These are phyloP conservation scores for Malassezia slooffiae DNA, from an alignment of 1,284 basidiomycete species.

Conservation along the genomic window DNA sequence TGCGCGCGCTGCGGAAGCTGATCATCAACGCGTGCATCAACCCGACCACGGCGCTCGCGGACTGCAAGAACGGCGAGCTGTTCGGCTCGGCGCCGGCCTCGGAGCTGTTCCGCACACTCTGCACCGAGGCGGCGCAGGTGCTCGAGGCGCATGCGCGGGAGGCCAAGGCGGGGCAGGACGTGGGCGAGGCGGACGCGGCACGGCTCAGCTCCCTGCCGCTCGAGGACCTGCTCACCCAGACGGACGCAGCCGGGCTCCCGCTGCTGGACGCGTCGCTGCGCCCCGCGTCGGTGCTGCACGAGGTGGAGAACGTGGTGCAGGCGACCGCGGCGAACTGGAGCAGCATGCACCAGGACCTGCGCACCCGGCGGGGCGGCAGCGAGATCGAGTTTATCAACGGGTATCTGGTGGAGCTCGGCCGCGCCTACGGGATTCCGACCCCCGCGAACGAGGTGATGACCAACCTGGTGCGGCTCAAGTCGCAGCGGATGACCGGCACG, in stretches of 20 bases:
- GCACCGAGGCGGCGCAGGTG: conserved; percentile 30
- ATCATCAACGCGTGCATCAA: conserved; percentile 78
- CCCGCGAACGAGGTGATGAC: conserved; percentile 57
- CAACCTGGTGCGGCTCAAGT: conserved; percentile 56
- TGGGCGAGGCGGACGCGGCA: conserved; percentile 5
- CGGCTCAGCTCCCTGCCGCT: conserved; percentile 9
- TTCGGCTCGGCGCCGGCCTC: conserved; percentile 32
- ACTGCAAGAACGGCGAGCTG: conserved; percentile 67
- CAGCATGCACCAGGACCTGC: conserved; percentile 35
- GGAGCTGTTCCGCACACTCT: conserved; percentile 30
- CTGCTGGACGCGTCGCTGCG: conserved; percentile 27
- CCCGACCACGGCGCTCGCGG: conserved; percentile 70
- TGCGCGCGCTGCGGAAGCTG: conserved; percentile 67
- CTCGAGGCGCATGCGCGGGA: conserved; percentile 31
- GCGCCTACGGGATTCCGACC: conserved; percentile 56
- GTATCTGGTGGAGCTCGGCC: conserved; percentile 62
- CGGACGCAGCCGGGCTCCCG: conserved; percentile 19
- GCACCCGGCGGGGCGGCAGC: conserved; percentile 19
- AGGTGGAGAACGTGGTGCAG: conserved; percentile 26
- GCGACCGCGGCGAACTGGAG: conserved; percentile 33
- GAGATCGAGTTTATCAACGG: conserved; percentile 67
- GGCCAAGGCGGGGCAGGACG: conserved; percentile 8
- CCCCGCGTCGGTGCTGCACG: conserved; percentile 24
- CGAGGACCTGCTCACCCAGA: conserved; percentile 16
- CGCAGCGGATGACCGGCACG: conserved; percentile 23